A percentile compares a stretch with the other conserved stretches of the same genome.
phyloP scores from a whole-genome alignment of 805 yeast genomes.

The Ogataea nitratoaversa region DNA sequence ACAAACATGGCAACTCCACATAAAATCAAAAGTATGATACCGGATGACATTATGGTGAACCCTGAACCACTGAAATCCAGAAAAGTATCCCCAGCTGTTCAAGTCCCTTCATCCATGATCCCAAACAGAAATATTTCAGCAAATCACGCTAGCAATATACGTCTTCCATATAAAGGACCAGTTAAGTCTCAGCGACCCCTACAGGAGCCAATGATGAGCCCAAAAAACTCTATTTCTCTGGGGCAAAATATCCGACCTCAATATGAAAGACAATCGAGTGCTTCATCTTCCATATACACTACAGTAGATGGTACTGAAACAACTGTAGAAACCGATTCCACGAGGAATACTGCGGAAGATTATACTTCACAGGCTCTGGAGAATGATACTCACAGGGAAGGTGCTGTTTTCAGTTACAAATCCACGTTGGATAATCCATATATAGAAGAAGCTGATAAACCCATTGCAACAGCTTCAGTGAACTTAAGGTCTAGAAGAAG shows the following conservation, averaged over 20 bases:
- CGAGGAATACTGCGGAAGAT: too few relatives aligned
- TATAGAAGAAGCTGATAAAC: constrained; percentile 2
- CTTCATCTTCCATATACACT: background rate
- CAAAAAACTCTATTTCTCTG: background rate
- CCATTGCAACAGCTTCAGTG: constrained; percentile 13
- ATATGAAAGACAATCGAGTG: background rate
- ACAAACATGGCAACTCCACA: too few relatives aligned
- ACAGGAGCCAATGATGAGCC: background rate
- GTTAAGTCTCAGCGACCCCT: background rate
- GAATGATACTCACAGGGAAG: background rate
- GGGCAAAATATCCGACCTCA: too few relatives aligned
- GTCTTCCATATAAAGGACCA: too few relatives aligned
- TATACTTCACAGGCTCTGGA: background rate
- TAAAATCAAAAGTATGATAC: constrained; percentile 14
- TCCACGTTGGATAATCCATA: constrained; percentile 4
- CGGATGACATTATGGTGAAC: constrained; percentile 9
- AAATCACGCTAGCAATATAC: background rate
- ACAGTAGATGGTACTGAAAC: background rate
- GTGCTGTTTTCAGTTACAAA: background rate
- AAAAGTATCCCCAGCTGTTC: background rate
- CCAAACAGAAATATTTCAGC: background rate
- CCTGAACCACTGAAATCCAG: background rate
- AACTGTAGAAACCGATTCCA: too few relatives aligned
- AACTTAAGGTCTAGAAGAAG: constrained; percentile 12
- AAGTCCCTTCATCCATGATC: background rate